These are phyloP conservation scores for Colletotrichum limetticola DNA, from an alignment of 2,329 filamentous ascomycete species.

Conservation along the genomic window DNA sequence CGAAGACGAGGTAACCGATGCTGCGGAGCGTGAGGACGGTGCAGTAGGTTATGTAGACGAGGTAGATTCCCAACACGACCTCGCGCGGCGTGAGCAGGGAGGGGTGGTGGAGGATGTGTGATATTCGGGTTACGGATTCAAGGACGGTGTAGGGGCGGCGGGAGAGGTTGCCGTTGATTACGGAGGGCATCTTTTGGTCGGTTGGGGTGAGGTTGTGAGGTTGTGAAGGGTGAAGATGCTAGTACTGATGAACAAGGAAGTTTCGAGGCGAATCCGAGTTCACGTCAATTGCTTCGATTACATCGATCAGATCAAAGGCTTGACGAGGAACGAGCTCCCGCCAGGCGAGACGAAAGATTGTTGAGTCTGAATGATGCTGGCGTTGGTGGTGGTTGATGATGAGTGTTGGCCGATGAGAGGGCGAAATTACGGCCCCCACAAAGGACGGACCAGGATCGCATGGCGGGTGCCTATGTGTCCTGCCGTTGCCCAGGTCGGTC, in stretches of 20 bases:
- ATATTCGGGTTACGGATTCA: not conserved
- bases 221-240: not conserved
- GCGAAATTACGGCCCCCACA: not conserved
- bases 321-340: not conserved
- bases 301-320: not conserved
- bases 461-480: not conserved
- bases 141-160: not conserved
- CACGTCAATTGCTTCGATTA: not conserved
- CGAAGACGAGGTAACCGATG: slow-evolving; percentile 6
- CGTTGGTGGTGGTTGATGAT: not conserved
- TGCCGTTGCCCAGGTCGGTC: not conserved
- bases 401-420: not conserved
- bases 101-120: slow-evolving; percentile 2
- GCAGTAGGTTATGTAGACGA: slow-evolving; percentile 12
- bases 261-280: too few relatives aligned
- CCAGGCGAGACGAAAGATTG: not conserved
- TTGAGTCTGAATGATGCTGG: not conserved
- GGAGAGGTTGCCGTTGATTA: slow-evolving; percentile 9
- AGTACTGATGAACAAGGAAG: too few relatives aligned
- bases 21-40: not conserved
- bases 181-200: not conserved
- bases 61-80: not conserved
- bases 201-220: not conserved
- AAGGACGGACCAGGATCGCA: not conserved
- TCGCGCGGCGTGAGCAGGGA: not conserved